Evolutionary conservation across 768 basidiomycete species (phyloP).

Genomic region (Suillus alpinus): DNA sequence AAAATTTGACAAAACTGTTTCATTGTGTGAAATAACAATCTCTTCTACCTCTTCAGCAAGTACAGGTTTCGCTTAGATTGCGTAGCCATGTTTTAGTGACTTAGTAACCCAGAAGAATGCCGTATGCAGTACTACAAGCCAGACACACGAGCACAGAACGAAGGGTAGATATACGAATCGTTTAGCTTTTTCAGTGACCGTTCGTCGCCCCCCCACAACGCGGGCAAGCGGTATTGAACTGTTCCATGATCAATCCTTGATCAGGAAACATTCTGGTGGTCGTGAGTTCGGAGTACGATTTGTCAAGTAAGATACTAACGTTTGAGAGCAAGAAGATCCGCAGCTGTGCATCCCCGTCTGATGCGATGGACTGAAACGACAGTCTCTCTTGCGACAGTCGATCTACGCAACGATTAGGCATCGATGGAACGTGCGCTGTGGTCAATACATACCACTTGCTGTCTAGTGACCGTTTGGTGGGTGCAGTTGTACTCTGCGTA

Average conservation of each 20-base stretch:
- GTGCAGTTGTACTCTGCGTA: constrained; percentile 32
- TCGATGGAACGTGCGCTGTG: background rate
- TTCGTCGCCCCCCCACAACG: constrained; percentile 22
- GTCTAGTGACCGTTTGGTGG: constrained; percentile 28
- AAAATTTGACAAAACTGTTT: background rate
- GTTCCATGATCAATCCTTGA: constrained; percentile 27
- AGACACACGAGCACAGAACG: background rate
- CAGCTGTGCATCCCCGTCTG: constrained; percentile 35
- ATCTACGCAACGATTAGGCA: constrained; percentile 31
- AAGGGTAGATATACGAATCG: background rate
- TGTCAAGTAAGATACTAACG: constrained; percentile 24
- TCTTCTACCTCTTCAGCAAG: background rate
- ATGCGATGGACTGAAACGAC: constrained; percentile 41
- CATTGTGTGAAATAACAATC: background rate
- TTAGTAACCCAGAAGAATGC: background rate
- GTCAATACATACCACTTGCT: constrained; percentile 31
- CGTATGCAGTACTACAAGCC: background rate
- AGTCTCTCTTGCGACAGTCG: constrained; percentile 43
- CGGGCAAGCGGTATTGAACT: constrained; percentile 10
- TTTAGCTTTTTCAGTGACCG: constrained; percentile 19
- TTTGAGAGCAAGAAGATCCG: constrained; percentile 32
- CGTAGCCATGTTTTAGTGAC: background rate
- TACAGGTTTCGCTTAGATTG: background rate
- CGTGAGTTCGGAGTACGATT: background rate
- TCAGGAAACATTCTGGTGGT: constrained; percentile 26